These are phyloP conservation scores for Elsinoe arachidis DNA, from an alignment of 2,329 filamentous ascomycete genomes.

Conservation along the genomic window DNA sequence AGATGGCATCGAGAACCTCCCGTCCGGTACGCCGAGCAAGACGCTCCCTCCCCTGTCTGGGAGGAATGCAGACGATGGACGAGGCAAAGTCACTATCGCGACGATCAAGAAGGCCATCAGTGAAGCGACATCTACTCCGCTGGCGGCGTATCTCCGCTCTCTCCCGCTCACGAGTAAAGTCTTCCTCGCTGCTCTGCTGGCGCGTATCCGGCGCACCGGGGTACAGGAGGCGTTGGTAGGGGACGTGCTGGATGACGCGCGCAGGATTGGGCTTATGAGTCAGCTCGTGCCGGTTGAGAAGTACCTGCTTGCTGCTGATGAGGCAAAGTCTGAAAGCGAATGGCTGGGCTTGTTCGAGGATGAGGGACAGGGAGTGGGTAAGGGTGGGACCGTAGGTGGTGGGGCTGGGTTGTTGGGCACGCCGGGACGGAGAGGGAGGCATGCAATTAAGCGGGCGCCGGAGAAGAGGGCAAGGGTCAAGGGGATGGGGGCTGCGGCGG, in stretches of 20 bases:
- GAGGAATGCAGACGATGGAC: slow-evolving; percentile 25
- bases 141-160: slow-evolving; percentile 78
- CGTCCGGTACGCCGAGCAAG: slow-evolving; percentile 57
- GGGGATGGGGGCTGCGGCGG: slow-evolving; percentile 62
- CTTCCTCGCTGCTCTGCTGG: slow-evolving; percentile 72
- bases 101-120: slow-evolving; percentile 92
- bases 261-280: slow-evolving; percentile 56
- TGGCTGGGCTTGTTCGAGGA: background rate
- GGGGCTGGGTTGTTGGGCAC: slow-evolving; percentile 25
- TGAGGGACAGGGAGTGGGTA: too few species aligned
- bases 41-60: slow-evolving; percentile 26
- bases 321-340: slow-evolving; percentile 1
- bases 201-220: slow-evolving; percentile 71
- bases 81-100: slow-evolving; percentile 69
- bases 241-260: slow-evolving; percentile 81
- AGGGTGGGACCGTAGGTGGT: slow-evolving; percentile 20
- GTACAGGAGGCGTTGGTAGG: slow-evolving; percentile 80
- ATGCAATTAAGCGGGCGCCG: slow-evolving; percentile 24
- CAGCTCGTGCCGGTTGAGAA: slow-evolving; percentile 52
- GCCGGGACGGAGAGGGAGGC: slow-evolving; percentile 27
- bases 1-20: slow-evolving; percentile 28
- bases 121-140: slow-evolving; percentile 84
- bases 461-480: slow-evolving; percentile 40
- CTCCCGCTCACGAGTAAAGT: slow-evolving; percentile 77
- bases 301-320: slow-evolving; percentile 44